Percentiles rank a stretch among this genome's conserved stretches.
phyloP scores from a whole-genome alignment of 2,329 filamentous ascomycete genomes.

The Lecanicillium sp. region DNA sequence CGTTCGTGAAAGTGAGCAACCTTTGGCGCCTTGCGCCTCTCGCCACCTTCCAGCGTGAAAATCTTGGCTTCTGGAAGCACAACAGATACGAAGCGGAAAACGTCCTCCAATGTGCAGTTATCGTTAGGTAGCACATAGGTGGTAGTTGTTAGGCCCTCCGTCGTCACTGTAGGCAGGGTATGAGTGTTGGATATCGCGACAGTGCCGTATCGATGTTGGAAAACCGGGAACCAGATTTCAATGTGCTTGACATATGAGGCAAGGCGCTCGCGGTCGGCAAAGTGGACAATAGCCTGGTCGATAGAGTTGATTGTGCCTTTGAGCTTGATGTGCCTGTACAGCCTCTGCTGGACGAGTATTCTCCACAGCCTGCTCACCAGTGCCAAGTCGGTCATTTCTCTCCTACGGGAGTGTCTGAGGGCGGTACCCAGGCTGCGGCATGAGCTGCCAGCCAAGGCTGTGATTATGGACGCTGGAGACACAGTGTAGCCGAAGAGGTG shows the following conservation, averaged over 20 bases:
- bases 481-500: slow-evolving; percentile 62
- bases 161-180: slow-evolving; percentile 43
- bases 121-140: slow-evolving; percentile 53
- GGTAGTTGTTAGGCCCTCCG: slow-evolving; percentile 47
- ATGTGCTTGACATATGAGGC: slow-evolving; percentile 61
- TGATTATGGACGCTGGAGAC: slow-evolving; percentile 41
- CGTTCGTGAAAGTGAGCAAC: slow-evolving; percentile 33
- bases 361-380: slow-evolving; percentile 58
- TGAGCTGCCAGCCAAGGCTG: slow-evolving; percentile 23
- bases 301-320: slow-evolving; percentile 62
- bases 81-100: slow-evolving; percentile 54
- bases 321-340: slow-evolving; percentile 70
- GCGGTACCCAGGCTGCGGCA: slow-evolving; percentile 56
- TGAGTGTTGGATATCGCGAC: slow-evolving; percentile 34
- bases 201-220: slow-evolving; percentile 47
- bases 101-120: slow-evolving; percentile 63
- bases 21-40: slow-evolving; percentile 66
- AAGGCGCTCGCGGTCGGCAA: slow-evolving; percentile 50
- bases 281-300: slow-evolving; percentile 52
- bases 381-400: slow-evolving; percentile 58
- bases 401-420: slow-evolving; percentile 58
- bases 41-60: slow-evolving; percentile 68
- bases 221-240: slow-evolving; percentile 73
- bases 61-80: slow-evolving; percentile 55
- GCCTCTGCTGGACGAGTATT: slow-evolving; percentile 58